Evolutionary conservation across 306 rosid genomes (phyloP), one percentile per base, ranked within the genome.

Genomic region (Alnus rubra): DNA sequence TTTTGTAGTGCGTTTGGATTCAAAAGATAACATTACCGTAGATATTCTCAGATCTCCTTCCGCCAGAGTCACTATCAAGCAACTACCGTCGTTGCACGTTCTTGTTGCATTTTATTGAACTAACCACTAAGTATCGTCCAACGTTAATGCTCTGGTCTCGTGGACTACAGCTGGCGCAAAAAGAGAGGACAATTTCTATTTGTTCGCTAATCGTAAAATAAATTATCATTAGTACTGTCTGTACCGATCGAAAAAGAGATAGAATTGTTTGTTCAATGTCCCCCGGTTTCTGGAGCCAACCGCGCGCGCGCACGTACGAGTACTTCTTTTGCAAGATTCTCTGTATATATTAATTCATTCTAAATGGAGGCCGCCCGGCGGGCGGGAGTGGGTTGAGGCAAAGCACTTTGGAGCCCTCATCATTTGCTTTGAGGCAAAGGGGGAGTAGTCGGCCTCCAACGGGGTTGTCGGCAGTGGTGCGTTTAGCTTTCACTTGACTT

Each of bases 221-320:
- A 60, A 2, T 14, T 15, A 23, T 77, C 11, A 7, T 56, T 18
- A 9, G n/a, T n/a, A n/a, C n/a, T n/a, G n/a, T n/a, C n/a, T 23
- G 23, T 53, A 64, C 33, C 28, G 28, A 33, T 4, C 15, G 8
- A 14, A 7, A 42, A 42, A 4, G n/a, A n/a, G n/a, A n/a, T n/a
- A n/a, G n/a, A n/a, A n/a, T n/a, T n/a, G n/a, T n/a, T n/a, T n/a
- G n/a, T n/a, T 69, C 35, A 12, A 81, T 76, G 77, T 60, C 77
- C 85, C 85, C 18, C 49, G 14, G 39, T 67, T 2, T 13, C 14
- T 12, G 87, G 85, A 84, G 59, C 80, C 71, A 73, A 81, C 81
- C 71, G 30, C 69, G 81, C 69, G n/a, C n/a, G n/a, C n/a, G n/a
- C n/a, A n/a, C n/a, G n/a, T n/a, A 2, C 14, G 15, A 28, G 39